Evolutionary conservation across 1,284 basidiomycete species (phyloP).

Genomic region (Rhodotorula sp.): DNA sequence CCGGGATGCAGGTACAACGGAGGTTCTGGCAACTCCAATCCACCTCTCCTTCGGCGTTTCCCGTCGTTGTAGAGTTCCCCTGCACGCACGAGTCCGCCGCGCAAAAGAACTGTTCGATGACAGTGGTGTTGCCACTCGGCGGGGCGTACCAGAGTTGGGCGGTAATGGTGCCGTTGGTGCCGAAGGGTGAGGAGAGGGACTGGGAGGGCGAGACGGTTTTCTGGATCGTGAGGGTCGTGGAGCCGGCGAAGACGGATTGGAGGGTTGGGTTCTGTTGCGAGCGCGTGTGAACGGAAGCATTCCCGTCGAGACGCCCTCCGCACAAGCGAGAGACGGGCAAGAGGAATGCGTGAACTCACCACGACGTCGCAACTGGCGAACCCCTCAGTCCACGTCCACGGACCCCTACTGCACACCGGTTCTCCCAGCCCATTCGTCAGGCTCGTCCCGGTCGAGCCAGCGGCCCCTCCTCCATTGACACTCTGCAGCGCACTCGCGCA

Average conservation of each 20-base stretch:
- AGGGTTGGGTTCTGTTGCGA: slow-evolving; percentile 69
- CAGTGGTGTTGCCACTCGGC: slow-evolving; percentile 25
- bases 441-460: background rate
- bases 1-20: slow-evolving; percentile 66
- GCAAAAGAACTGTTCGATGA: slow-evolving; percentile 64
- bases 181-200: slow-evolving; percentile 63
- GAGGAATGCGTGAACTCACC: slow-evolving; percentile 40
- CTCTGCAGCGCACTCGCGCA: slow-evolving; percentile 25
- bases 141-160: slow-evolving; percentile 70
- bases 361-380: slow-evolving; percentile 68
- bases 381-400: slow-evolving; percentile 41
- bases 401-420: slow-evolving; percentile 30
- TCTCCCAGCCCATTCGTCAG: slow-evolving; percentile 12
- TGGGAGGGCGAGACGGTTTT: slow-evolving; percentile 66
- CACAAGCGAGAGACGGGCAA: slow-evolving; percentile 9
- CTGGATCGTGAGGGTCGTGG: slow-evolving; percentile 68
- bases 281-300: slow-evolving; percentile 38
- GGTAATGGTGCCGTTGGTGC: slow-evolving; percentile 58
- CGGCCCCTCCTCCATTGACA: background rate
- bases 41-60: background rate
- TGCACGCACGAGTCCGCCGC: slow-evolving; percentile 60
- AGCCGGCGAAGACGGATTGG: slow-evolving; percentile 66
- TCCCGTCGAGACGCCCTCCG: too few species aligned
- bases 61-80: slow-evolving; percentile 3
- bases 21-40: slow-evolving; percentile 68